These are phyloP conservation scores for Panaeolus papilionaceus DNA, from an alignment of 768 basidiomycete genomes.

Conservation along the genomic window DNA sequence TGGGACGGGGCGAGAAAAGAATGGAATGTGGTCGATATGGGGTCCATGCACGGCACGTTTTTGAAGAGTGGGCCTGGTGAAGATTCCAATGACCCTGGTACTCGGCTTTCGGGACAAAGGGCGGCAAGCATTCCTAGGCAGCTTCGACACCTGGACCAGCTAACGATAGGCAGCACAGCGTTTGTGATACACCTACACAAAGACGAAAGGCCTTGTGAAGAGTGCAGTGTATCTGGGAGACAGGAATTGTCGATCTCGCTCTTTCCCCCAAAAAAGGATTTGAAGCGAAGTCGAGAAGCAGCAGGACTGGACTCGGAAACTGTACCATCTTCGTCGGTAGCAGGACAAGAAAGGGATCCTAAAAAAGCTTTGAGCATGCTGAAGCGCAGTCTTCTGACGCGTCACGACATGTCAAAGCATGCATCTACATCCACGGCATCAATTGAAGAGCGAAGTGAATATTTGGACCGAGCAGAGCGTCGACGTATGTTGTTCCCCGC, in stretches of 20 bases:
- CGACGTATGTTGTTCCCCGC: constrained; percentile 65
- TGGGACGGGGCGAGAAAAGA: constrained; percentile 65
- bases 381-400: constrained; percentile 66
- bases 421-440: constrained; percentile 20
- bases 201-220: constrained; percentile 62
- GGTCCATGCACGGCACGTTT: constrained; percentile 85
- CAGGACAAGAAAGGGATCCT: constrained; percentile 46
- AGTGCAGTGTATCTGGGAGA: constrained; percentile 57
- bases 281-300: constrained; percentile 36
- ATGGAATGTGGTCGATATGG: constrained; percentile 86
- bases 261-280: constrained; percentile 42
- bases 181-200: constrained; percentile 76
- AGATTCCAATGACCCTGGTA: constrained; percentile 37
- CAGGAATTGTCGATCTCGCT: constrained; percentile 61
- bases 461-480: constrained; percentile 75
- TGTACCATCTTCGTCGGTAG: constrained; percentile 21
- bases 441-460: constrained; percentile 34
- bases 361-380: constrained; percentile 72
- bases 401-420: constrained; percentile 39
- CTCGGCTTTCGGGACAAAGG: constrained; percentile 67
- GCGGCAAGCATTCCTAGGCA: constrained; percentile 71
- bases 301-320: constrained; percentile 34
- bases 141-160: constrained; percentile 65
- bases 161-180: constrained; percentile 74
- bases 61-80: constrained; percentile 41